Conservation (phyloP, 208 protist genomes). For the Trypanosomatidae sp. region DNA sequence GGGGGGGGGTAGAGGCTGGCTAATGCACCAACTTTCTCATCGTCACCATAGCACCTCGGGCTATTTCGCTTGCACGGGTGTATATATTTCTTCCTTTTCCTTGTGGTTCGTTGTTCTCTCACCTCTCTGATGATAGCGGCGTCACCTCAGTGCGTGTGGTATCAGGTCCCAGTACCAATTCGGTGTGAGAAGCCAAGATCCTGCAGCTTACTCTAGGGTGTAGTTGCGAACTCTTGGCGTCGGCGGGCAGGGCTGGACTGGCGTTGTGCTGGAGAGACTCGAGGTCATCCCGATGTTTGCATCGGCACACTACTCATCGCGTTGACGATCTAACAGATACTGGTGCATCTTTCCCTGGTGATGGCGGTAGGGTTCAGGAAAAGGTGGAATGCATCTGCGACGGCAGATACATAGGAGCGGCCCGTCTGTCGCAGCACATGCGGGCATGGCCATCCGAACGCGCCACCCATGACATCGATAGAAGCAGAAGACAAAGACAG, state of each 20-base stretch:
- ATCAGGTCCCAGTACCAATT: not conserved
- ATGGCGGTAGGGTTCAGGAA: not conserved
- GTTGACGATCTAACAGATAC: not conserved
- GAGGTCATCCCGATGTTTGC: not conserved
- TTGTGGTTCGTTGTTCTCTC: too few species aligned
- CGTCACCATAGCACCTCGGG: not conserved
- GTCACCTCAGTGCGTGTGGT: not conserved
- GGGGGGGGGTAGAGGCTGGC: not conserved
- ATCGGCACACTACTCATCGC: not conserved
- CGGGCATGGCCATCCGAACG: too few species aligned
- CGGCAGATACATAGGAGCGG: too few species aligned
- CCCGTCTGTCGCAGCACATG: too few species aligned
- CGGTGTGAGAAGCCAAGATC: not conserved
- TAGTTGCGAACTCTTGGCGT: not conserved
- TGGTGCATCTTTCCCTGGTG: not conserved
- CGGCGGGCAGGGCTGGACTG: not conserved
- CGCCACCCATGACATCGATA: too few species aligned
- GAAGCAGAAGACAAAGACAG: too few species aligned
- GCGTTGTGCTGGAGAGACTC: not conserved
- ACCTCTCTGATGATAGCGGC: not conserved
- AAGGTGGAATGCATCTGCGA: not conserved
- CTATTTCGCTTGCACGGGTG: not conserved
- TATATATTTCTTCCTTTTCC: not conserved
- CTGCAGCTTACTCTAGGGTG: not conserved
- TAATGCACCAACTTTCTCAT: not conserved